Conservation (phyloP, 192 early-diverging fungal species). For the Mortierella antarctica region DNA sequence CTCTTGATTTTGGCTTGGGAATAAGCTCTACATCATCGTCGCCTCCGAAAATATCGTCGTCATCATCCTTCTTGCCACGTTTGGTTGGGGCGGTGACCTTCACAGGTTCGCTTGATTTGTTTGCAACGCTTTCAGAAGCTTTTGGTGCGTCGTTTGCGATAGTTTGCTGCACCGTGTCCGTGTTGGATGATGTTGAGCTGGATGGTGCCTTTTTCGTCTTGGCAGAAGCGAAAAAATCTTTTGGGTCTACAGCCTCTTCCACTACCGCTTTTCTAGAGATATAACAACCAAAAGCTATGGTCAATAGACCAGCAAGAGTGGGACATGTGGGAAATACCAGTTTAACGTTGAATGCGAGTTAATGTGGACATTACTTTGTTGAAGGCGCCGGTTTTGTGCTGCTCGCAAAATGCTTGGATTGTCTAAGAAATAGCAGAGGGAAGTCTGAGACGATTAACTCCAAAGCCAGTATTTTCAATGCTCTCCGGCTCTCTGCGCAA, state of each 20-base stretch:
- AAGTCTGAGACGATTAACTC: too few species aligned
- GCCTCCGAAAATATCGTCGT: constrained; percentile 38
- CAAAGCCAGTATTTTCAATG: too few species aligned
- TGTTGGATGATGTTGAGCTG: not conserved
- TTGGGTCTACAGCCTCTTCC: constrained; percentile 36
- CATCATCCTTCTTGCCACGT: constrained; percentile 19
- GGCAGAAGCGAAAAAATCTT: constrained; percentile 35
- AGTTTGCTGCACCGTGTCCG: not conserved
- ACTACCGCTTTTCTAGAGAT: constrained; percentile 2
- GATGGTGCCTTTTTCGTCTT: constrained; percentile 19
- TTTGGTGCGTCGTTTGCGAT: not conserved
- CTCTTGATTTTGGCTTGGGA: constrained; percentile 10
- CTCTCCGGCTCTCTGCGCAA: too few species aligned
- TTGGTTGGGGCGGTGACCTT: constrained; percentile 5
- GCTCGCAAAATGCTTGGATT: constrained; percentile 41
- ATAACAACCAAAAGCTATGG: not conserved
- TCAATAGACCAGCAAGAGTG: too few species aligned
- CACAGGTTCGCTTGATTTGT: not conserved
- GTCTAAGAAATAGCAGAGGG: not conserved
- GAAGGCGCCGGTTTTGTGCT: not conserved
- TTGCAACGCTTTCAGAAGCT: not conserved
- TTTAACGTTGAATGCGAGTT: too few species aligned
- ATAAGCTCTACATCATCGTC: constrained; percentile 34
- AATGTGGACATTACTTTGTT: constrained; percentile 19
- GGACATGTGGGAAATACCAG: too few species aligned